Conservation (phyloP, 371 early-diverging fungal genomes). For the Syncephalastrum racemosum region DNA sequence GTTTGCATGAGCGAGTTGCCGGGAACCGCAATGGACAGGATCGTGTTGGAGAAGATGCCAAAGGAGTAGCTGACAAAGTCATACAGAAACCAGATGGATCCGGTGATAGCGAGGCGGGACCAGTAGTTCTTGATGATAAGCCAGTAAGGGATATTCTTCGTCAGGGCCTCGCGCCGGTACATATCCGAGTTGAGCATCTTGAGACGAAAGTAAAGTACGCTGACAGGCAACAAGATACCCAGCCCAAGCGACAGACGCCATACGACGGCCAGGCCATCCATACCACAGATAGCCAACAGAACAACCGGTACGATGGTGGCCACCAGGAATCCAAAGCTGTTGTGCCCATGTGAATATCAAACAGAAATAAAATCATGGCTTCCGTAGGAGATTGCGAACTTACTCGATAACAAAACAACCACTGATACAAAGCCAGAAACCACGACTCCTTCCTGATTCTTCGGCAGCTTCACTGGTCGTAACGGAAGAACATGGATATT, state of each 20-base stretch:
- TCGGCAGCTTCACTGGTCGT: constrained; percentile 48
- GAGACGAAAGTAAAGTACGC: constrained; percentile 55
- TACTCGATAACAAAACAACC: constrained; percentile 43
- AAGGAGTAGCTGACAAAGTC: constrained; percentile 57
- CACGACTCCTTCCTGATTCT: constrained; percentile 42
- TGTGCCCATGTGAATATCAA: not conserved
- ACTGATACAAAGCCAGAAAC: constrained; percentile 40
- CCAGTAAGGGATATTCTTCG: constrained; percentile 49
- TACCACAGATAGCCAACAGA: constrained; percentile 39
- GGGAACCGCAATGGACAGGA: constrained; percentile 24
- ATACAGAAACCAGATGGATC: constrained; percentile 64
- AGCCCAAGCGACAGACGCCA: constrained; percentile 55
- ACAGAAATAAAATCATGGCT: too few relatives aligned
- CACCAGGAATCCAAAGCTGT: constrained; percentile 42
- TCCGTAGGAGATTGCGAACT: not conserved
- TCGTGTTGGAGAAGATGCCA: constrained; percentile 51
- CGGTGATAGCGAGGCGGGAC: constrained; percentile 52
- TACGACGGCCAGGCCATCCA: constrained; percentile 35
- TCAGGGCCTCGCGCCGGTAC: constrained; percentile 51
- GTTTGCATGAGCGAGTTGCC: constrained; percentile 31
- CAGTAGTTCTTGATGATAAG: constrained; percentile 57
- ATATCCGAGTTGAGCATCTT: constrained; percentile 54
- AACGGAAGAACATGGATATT: constrained; percentile 49
- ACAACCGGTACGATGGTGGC: constrained; percentile 51
- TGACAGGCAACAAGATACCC: constrained; percentile 48